Conservation (phyloP, 1,139 yeast species). For the Magnusiomyces ingens region DNA sequence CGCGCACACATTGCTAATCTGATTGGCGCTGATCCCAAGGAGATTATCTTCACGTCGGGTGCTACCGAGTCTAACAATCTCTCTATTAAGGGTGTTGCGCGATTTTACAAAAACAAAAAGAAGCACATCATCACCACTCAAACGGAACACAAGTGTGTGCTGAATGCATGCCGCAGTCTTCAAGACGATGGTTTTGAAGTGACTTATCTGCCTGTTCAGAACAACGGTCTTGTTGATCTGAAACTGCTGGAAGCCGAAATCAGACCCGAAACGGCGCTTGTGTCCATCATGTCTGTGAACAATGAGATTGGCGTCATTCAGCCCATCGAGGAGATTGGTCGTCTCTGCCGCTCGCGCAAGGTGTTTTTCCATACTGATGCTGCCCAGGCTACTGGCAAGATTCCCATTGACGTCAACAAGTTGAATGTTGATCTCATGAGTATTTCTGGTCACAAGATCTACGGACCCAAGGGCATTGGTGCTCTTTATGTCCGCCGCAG, state of each 20-base stretch:
- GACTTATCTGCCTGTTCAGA: slow-evolving; percentile 78
- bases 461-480: slow-evolving; percentile 98
- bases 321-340: slow-evolving; percentile 91
- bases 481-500: slow-evolving; percentile 94
- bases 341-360: slow-evolving; percentile 76
- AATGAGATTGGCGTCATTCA: slow-evolving; percentile 98
- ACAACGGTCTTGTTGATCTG: slow-evolving; percentile 72
- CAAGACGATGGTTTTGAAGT: slow-evolving; percentile 97
- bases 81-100: slow-evolving; percentile 91
- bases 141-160: slow-evolving; percentile 96
- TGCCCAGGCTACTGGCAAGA: slow-evolving; percentile 96
- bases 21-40: slow-evolving; percentile 92
- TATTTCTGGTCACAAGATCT: slow-evolving; percentile 90
- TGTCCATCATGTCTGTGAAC: slow-evolving; percentile 96
- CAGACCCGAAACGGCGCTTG: slow-evolving; percentile 84
- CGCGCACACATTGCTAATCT: slow-evolving; percentile 74
- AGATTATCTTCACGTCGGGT: slow-evolving; percentile 93
- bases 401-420: slow-evolving; percentile 86
- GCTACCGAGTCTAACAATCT: slow-evolving; percentile 97
- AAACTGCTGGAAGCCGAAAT: slow-evolving; percentile 76
- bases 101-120: slow-evolving; percentile 84
- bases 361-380: slow-evolving; percentile 98
- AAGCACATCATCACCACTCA: slow-evolving; percentile 92
- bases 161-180: slow-evolving; percentile 90
- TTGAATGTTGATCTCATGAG: slow-evolving; percentile 91